A percentile compares a stretch with the other conserved stretches of the same genome.
Conservation (phyloP, 768 basidiomycete species). For the Kwoniella sp. region DNA sequence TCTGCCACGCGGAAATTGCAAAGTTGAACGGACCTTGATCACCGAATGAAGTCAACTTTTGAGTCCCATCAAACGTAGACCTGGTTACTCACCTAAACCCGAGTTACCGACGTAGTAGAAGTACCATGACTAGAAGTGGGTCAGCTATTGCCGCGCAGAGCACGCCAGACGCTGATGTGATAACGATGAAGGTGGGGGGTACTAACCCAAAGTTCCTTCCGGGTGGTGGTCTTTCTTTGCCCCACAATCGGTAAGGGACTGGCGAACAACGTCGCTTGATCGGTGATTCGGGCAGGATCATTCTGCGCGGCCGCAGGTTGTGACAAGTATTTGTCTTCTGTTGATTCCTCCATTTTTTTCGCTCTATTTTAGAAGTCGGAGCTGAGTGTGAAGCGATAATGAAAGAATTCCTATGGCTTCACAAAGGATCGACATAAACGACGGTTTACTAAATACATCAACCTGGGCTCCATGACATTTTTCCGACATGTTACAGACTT, state of each 20-base stretch:
- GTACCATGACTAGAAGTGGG: conserved; percentile 40
- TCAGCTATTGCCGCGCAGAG: not conserved
- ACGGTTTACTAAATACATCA: not conserved
- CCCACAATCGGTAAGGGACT: conserved; percentile 45
- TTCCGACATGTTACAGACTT: not conserved
- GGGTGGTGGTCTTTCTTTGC: conserved; percentile 40
- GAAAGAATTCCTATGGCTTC: not conserved
- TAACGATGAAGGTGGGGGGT: not conserved
- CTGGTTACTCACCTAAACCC: conserved; percentile 30
- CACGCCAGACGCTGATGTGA: not conserved
- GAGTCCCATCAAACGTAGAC: no score
- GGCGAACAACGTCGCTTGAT: conserved; percentile 45
- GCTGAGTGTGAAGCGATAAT: not conserved
- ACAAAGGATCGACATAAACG: not conserved
- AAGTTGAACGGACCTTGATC: conserved; percentile 47
- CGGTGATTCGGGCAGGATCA: conserved; percentile 12
- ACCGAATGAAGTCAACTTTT: not conserved
- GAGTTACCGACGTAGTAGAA: conserved; percentile 48
- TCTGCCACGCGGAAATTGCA: conserved; percentile 50
- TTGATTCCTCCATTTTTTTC: conserved; percentile 1
- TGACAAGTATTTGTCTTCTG: conserved; percentile 6
- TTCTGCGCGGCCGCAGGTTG: not conserved
- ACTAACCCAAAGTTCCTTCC: conserved; percentile 49
- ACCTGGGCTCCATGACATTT: not conserved
- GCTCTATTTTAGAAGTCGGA: not conserved